Conservation (phyloP, 345 rosid species). For the Physaria fendleri region DNA sequence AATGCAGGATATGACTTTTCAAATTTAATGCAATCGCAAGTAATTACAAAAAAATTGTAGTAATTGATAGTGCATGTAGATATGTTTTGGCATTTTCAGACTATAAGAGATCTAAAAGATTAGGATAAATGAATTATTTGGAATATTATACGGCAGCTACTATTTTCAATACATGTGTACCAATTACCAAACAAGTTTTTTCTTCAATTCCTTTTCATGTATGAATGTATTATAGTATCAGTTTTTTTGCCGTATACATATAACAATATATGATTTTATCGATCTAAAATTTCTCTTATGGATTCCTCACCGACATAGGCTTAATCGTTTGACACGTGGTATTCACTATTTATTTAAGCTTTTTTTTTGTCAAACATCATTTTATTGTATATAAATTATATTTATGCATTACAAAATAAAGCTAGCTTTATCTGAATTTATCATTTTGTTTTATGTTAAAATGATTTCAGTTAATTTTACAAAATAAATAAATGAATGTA, state of each 20-base stretch:
- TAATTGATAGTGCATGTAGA: slow-evolving; percentile 5
- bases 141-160: neutral
- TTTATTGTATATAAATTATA: no score
- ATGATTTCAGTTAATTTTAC: neutral
- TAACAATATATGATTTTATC: neutral
- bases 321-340: neutral
- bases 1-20: slow-evolving; percentile 6
- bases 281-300: neutral
- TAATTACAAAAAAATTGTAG: neutral
- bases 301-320: slow-evolving; percentile 18
- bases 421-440: neutral
- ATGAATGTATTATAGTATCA: neutral
- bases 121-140: neutral
- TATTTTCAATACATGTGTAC: slow-evolving; percentile 1
- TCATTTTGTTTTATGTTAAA: no score
- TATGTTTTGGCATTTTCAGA: neutral
- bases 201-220: neutral
- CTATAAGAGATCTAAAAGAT: neutral
- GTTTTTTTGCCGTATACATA: neutral
- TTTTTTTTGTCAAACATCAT: no score
- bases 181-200: neutral
- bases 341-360: neutral
- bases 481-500: neutral
- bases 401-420: neutral
- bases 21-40: slow-evolving; percentile 7